Evolutionary conservation across 129 eudicot genomes (phyloP).

Genomic region (Dittrichia graveolens): DNA sequence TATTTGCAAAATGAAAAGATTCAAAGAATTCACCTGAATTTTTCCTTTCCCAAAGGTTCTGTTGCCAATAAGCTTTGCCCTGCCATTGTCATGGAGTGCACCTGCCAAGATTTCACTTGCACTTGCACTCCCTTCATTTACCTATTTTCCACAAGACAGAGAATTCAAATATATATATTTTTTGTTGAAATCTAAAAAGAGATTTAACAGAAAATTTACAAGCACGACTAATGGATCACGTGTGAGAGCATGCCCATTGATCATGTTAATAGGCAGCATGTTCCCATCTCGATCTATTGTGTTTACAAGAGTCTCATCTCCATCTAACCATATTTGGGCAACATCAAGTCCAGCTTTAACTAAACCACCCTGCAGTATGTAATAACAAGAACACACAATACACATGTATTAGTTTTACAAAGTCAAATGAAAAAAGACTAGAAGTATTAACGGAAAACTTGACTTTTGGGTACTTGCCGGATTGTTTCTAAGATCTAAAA

Average conservation of each 20-base stretch:
- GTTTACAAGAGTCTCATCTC: slow-evolving; percentile 91
- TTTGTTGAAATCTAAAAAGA: background rate
- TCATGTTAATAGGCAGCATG: slow-evolving; percentile 85
- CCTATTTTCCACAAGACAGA: slow-evolving; percentile 37
- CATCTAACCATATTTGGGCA: slow-evolving; percentile 97
- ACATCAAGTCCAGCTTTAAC: slow-evolving; percentile 96
- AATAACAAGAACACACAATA: slow-evolving; percentile 4
- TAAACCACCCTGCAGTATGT: slow-evolving; percentile 72
- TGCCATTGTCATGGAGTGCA: slow-evolving; percentile 93
- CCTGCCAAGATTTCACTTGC: slow-evolving; percentile 97
- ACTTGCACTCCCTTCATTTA: slow-evolving; percentile 94
- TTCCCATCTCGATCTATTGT: slow-evolving; percentile 86
- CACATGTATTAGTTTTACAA: background rate
- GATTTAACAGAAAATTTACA: slow-evolving; percentile 44
- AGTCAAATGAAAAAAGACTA: background rate
- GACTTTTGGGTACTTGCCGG: slow-evolving; percentile 58
- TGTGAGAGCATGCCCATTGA: slow-evolving; percentile 85
- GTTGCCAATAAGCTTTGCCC: slow-evolving; percentile 86
- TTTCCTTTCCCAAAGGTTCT: slow-evolving; percentile 93
- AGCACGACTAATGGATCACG: slow-evolving; percentile 91
- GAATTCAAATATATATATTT: background rate
- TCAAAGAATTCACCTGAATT: slow-evolving; percentile 63
- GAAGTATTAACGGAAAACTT: background rate
- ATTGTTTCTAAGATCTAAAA: slow-evolving; percentile 89
- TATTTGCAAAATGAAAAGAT: background rate